Base-by-base conservation (phyloP, 768 basidiomycete genomes). In the Suillus weaverae region DNA sequence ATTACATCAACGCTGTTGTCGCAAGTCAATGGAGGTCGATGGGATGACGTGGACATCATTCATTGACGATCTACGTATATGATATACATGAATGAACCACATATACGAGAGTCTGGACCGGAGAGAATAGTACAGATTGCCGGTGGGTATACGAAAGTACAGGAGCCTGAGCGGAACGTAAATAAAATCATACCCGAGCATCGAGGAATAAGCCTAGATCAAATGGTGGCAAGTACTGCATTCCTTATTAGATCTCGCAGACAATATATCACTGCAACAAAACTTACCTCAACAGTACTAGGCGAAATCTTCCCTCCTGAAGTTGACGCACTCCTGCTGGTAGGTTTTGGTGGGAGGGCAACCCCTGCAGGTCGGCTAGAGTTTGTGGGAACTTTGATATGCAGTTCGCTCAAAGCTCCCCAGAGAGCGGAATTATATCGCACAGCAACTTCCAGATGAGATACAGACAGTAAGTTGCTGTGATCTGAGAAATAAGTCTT, bases 381-480 rank as follows among this genome's bases (percentile, higher is more conserved):
- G 8, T 63, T 68, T 5, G 77, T 78, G 0, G 83, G 82, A 3
- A 83, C 70, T 65, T 81, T 84, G 16, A 83, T 77, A 10, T 78
- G 81, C 53, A 80, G 66, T 51, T 86, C 85, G 67, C 87, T 80
- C 54, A 89, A 78, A 56, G 78, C 77, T 9, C 79, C 78, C 89
- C 89, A 90, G 20, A 90, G 67, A 8, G 79, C 80, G n/a, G 84
- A 78, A 3, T 86, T 89, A 70, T 92, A 85, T 54, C 91, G 84
- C n/a, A 86, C 79, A 8, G 81, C 75, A 9, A 91, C 78, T 70
- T 92, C 91, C 30, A 92, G 69, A 39, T 82, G 78, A 1, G 91
- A 90, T 32, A 88, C 79, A 0, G 85, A 73, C 20, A 85, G 83
- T 54, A 79, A 74, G 3, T 81, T 81, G 3, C 77, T 80, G 54